Evolutionary conservation across 129 eudicot species (phyloP).

Genomic region (Heracleum sosnowskyi): DNA sequence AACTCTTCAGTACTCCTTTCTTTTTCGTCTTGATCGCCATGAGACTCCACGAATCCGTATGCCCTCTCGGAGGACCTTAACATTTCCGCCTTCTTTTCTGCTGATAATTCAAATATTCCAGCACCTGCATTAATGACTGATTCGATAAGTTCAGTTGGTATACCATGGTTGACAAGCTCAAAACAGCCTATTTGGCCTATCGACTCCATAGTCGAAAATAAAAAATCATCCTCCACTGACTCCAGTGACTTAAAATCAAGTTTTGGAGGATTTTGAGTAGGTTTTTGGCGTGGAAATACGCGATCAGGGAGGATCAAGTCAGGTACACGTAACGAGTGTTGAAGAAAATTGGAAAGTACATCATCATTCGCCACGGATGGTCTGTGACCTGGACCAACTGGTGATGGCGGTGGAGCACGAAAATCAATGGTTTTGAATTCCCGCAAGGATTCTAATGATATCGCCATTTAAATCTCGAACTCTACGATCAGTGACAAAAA

Average conservation of each 20-base stretch:
- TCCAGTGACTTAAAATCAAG: constrained; percentile 30
- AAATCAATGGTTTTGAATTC: constrained; percentile 32
- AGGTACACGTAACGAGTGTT: constrained; percentile 59
- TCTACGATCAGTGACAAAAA: background rate
- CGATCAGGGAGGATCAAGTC: constrained; percentile 59
- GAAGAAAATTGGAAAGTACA: constrained; percentile 47
- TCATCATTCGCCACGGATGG: constrained; percentile 56
- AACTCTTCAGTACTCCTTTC: constrained; percentile 63
- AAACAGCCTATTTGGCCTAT: constrained; percentile 49
- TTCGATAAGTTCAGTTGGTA: constrained; percentile 30
- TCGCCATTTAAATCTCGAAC: constrained; percentile 20
- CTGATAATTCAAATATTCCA: constrained; percentile 32
- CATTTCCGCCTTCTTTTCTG: constrained; percentile 41
- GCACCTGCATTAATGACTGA: constrained; percentile 22
- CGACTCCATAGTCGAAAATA: constrained; percentile 8
- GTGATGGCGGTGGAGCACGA: constrained; percentile 86
- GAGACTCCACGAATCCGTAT: constrained; percentile 54
- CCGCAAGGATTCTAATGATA: constrained; percentile 31
- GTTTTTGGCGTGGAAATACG: constrained; percentile 54
- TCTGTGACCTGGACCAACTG: constrained; percentile 54
- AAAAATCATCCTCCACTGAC: constrained; percentile 4
- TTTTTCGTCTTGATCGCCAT: constrained; percentile 39
- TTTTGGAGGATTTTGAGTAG: constrained; percentile 30
- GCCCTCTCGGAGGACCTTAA: constrained; percentile 36
- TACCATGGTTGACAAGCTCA: constrained; percentile 61